Base-by-base conservation (phyloP, 768 basidiomycete species). In the Rhizopogon salebrosus region DNA sequence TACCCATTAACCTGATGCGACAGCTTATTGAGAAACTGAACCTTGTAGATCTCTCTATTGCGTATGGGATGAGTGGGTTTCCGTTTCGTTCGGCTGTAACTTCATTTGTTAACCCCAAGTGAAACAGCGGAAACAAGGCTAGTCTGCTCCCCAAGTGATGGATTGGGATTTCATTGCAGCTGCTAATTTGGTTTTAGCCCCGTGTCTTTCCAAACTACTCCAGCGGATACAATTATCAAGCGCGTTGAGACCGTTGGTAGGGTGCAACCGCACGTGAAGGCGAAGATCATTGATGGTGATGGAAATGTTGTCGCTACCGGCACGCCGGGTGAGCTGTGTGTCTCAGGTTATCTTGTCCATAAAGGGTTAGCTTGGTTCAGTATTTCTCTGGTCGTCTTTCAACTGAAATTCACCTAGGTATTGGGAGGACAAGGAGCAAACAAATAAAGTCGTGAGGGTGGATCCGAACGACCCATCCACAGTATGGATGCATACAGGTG, bases 401-500 rank as follows among this genome's bases (percentile, higher is more conserved):
- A 29, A 18, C 29, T 29, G 18, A 31, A 31, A 11, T 41, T 3
- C 31, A 14, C 18, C 49, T 29, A 40, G 89, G 42, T 92, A 92
- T 61, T 92, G 90, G 90, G 62, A 76, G 22, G 82, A 92, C 58
- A 77, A 80, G 39, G 80, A 78, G 38, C 89, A 89, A 60, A 91
- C 89, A 1, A 65, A 64, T 16, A 60, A 66, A 13, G 84, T 76
- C 3, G 86, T 85, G 80, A 75, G 75, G 51, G 67, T 64, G 5
- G 76, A 78, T 43, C 54, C 64, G 4, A 77, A 82, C 55, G 74
- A 79, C 48, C 63, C 74, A 13, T 84, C 80, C 18, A 78, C 70
- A 3, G 59, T 85, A 34, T 92, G 90, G 90, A 90, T 92, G 83
- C 78, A 86, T 65, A 90, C 87, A 0, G 90, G 90, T 1, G 90